Conservation (phyloP, 2,329 filamentous ascomycete genomes). For the Thelonectria blattea region DNA sequence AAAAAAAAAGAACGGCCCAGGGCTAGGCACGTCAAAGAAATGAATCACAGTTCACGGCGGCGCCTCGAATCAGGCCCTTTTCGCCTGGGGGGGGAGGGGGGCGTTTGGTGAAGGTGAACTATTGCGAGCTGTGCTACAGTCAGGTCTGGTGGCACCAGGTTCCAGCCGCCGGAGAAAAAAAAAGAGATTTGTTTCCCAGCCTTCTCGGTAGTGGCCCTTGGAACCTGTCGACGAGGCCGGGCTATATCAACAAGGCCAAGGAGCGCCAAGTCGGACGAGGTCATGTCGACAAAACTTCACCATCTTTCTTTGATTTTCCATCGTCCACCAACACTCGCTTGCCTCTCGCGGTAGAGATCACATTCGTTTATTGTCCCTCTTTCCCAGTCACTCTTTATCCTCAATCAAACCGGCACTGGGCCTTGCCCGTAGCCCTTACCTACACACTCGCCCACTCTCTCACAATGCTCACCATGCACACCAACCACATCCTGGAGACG, state of each 20-base stretch:
- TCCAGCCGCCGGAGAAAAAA: slow-evolving; percentile 3
- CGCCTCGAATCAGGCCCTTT: neutral
- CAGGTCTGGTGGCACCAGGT: no score
- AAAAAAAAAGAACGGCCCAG: neutral
- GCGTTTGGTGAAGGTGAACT: neutral
- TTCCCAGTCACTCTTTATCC: neutral
- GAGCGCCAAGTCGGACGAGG: neutral
- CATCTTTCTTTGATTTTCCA: neutral
- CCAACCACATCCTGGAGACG: neutral
- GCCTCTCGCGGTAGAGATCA: neutral
- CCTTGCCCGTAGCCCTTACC: neutral
- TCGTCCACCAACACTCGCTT: neutral
- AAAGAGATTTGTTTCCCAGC: neutral
- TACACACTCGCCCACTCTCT: neutral
- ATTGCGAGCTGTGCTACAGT: neutral
- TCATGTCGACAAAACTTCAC: neutral
- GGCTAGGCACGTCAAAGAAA: slow-evolving; percentile 7
- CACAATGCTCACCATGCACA: neutral
- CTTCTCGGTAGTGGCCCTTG: neutral
- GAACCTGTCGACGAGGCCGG: neutral
- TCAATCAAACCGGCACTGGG: neutral
- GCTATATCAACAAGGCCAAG: neutral
- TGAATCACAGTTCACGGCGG: slow-evolving; percentile 2
- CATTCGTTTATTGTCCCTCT: neutral
- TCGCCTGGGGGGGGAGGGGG: slow-evolving; percentile 3